phyloP scores from a whole-genome alignment of 2,329 filamentous ascomycete species.

The Mariannaea elegans region DNA sequence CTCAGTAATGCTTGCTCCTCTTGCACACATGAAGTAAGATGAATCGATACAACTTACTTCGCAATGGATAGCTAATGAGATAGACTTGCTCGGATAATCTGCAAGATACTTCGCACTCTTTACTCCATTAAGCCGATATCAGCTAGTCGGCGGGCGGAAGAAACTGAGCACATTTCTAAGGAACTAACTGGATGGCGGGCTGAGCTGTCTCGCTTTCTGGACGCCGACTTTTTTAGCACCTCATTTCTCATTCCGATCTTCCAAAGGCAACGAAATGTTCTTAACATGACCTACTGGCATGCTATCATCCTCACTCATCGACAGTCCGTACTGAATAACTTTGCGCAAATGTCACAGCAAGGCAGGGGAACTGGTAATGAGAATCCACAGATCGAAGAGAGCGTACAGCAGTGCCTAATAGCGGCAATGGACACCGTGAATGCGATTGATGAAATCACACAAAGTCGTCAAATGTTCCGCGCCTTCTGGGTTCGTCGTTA shows the following conservation, averaged over 20 bases:
- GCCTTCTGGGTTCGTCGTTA: conserved; percentile 33
- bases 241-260: conserved; percentile 50
- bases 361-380: conserved; percentile 1
- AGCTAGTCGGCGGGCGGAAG: conserved; percentile 28
- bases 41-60: fast-evolving
- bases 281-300: conserved; percentile 55
- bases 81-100: conserved; percentile 48
- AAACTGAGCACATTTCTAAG: conserved; percentile 42
- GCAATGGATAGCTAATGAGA: neutral
- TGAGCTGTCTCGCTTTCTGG: conserved; percentile 48
- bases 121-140: conserved; percentile 49
- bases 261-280: conserved; percentile 51
- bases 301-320: conserved; percentile 51
- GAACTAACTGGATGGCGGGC: conserved; percentile 47
- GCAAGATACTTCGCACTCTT: conserved; percentile 45
- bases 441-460: conserved; percentile 34
- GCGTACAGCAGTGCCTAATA: conserved; percentile 31
- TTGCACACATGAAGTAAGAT: conserved; percentile 48
- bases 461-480: conserved; percentile 34
- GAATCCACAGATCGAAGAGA: conserved; percentile 24
- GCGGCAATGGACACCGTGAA: conserved; percentile 34
- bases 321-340: conserved; percentile 49
- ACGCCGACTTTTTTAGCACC: conserved; percentile 47
- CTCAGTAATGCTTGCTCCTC: conserved; percentile 45
- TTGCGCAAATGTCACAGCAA: conserved; percentile 33